phyloP scores from a whole-genome alignment of 768 basidiomycete genomes.

The Lactarius trivialis region DNA sequence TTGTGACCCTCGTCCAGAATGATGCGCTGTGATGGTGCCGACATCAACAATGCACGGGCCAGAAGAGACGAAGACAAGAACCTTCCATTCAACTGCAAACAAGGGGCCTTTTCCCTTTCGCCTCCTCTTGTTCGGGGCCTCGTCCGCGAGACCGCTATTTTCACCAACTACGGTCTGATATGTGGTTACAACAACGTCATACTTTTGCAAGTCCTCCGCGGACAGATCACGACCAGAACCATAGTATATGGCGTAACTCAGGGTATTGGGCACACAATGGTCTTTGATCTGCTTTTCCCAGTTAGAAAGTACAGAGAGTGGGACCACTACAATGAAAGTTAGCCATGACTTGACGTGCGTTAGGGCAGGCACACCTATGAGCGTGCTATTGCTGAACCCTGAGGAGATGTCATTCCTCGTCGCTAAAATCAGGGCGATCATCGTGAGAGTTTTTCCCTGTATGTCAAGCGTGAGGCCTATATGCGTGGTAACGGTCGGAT shows the following conservation, averaged over 20 bases:
- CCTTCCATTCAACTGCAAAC: constrained; percentile 80
- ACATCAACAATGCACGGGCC: not conserved
- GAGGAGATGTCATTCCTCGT: constrained; percentile 59
- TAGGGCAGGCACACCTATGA: constrained; percentile 58
- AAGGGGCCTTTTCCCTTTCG: constrained; percentile 54
- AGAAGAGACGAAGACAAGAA: constrained; percentile 25
- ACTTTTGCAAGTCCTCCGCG: constrained; percentile 51
- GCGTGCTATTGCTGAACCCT: constrained; percentile 58
- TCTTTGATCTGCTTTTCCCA: constrained; percentile 83
- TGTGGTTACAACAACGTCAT: constrained; percentile 80
- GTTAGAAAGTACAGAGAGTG: constrained; percentile 79
- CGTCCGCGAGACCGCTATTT: constrained; percentile 30
- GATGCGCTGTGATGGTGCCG: constrained; percentile 43
- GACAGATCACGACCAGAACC: constrained; percentile 56
- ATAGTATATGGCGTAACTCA: constrained; percentile 64
- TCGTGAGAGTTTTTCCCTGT: constrained; percentile 87
- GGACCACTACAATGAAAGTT: constrained; percentile 48
- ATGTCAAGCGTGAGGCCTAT: constrained; percentile 2
- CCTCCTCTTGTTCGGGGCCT: constrained; percentile 46
- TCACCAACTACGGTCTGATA: constrained; percentile 68
- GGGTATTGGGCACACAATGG: constrained; percentile 49
- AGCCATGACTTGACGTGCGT: not conserved
- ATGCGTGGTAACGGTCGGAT: constrained; percentile 1
- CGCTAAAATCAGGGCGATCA: constrained; percentile 73
- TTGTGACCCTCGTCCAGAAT: constrained; percentile 87